Base-by-base conservation (phyloP, 2,329 filamentous ascomycete genomes). In the Aspergillus sp. region DNA sequence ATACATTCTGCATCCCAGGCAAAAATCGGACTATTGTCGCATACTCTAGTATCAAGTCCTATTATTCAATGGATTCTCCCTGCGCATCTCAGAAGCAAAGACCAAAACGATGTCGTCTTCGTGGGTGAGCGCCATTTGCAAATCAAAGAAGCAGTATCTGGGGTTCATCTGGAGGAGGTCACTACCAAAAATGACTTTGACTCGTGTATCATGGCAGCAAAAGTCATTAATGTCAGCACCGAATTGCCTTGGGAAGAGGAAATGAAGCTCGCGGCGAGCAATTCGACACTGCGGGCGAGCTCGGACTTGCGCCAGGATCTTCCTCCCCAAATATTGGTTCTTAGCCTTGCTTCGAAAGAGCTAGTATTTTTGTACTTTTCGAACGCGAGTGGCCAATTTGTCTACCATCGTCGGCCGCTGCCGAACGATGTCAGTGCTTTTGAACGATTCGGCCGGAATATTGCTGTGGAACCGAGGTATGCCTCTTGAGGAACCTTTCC, bases 121-220 rank as follows among this genome's bases (percentile, higher is more conserved):
- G 84, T 99, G 59, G 91, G 92, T 57, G 90, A 96, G 66, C 85
- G 90, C 64, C 91, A 87, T 67, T 84, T 99, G 48, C 89, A 94
- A 66, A 87, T 98, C 64, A 90, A 88, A 68, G 90, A 96, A 73
- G 84, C 95, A 21, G 68, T 77, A 2, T 81, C 82, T 5, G 81
- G 81, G 48, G 88, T 88, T 1, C 88, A 90, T 69, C 82, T 97
- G 23, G 85, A 88, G 65, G 87, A 92, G 70, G 81, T 97, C n/a
- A 82, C 85, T n/a, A 85, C 85, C 62, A 96, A 93, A 75, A 82
- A 84, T 43, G 88, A 97, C 72, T 94, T 98, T 72, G 87, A 88
- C 57, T 85, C 87, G 32, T 85, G 87, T 47, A 97, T 98, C 65
- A 83, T 90, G 62, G 90, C 91, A 69, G 92, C 92, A 4, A 86